phyloP scores from a whole-genome alignment of 2,329 filamentous ascomycete genomes.

The Alternaria ethzedia region DNA sequence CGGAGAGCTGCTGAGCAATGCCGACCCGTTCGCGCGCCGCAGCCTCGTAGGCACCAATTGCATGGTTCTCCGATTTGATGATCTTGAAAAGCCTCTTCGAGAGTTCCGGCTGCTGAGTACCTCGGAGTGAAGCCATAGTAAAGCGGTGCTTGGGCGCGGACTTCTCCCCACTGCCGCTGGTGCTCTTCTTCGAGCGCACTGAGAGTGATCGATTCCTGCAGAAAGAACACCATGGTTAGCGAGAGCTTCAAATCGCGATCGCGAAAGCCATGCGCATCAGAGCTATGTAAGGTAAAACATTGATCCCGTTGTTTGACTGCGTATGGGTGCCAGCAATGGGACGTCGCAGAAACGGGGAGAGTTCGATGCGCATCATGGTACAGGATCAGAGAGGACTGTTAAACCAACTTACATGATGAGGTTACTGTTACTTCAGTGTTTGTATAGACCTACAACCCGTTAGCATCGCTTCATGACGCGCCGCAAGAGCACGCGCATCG shows the following conservation, averaged over 20 bases:
- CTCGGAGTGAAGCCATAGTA: constrained; percentile 84
- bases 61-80: constrained; percentile 93
- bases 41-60: constrained; percentile 81
- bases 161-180: constrained; percentile 49
- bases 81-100: constrained; percentile 87
- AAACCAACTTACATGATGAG: constrained; percentile 40
- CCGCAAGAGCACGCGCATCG: constrained; percentile 18
- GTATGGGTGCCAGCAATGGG: no score
- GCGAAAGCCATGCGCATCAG: neutral
- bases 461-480: constrained; percentile 22
- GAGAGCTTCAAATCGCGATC: neutral
- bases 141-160: constrained; percentile 70
- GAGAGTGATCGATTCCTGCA: constrained; percentile 76
- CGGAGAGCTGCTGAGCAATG: constrained; percentile 88
- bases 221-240: constrained; percentile 38
- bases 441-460: constrained; percentile 26
- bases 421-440: constrained; percentile 8
- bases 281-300: neutral
- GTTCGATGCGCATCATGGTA: neutral
- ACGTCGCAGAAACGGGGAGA: no score
- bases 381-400: constrained; percentile 25
- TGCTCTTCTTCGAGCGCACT: constrained; percentile 69
- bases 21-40: constrained; percentile 83
- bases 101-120: constrained; percentile 83
- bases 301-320: no score